Base-by-base conservation (phyloP, 192 early-diverging fungal genomes). In the Coemansia sp. region DNA sequence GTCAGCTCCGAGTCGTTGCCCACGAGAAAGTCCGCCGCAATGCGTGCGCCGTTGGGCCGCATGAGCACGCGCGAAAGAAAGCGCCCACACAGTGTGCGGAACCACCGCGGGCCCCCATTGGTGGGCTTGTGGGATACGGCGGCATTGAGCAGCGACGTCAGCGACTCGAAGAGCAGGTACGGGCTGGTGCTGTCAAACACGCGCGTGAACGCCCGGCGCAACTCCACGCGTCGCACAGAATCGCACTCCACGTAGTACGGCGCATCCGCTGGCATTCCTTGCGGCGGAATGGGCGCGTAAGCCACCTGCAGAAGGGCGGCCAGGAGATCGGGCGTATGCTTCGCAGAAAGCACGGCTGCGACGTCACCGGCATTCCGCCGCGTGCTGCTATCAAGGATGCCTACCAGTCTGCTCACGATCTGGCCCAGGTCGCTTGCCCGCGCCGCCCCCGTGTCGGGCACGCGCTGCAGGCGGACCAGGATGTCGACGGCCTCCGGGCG, bases 41-140 rank as follows among this genome's bases (percentile, higher is more conserved):
- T 78, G 8, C 74, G 83, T 0, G 89, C 85, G 11, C 93, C 93
- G 35, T 70, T 74, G 0, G 88, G 87, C 19, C 87, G 73, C 60
- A 92, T 72, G 14, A 95, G 53, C 35, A 93, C 85, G 33, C 89
- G 86, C 1, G 91, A 85, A 3, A 94, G 84, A 50, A 89, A 90
- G 44, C 88, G 74, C 0, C 89, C 87, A 62, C 92, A 93, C 36
- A 90, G 68, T 13, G 67, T 83, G 40, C 83, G 68, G 17, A 93
- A 70, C 93, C 93, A 95, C 14, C 60, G 62, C 3, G 88, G 87
- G 4, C 35, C 59, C 19, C 2, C 73, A 75, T 19, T 27, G 1
- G 51, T 31, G 29, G 51, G 21, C 85, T 83, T 31, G 16, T 40
- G n/a, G 10, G 84, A 83, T 13, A 79, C 71, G 8, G 86, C 84